Base-by-base conservation (phyloP, 1,139 yeast genomes). In the Suhomyces bokatorum region DNA sequence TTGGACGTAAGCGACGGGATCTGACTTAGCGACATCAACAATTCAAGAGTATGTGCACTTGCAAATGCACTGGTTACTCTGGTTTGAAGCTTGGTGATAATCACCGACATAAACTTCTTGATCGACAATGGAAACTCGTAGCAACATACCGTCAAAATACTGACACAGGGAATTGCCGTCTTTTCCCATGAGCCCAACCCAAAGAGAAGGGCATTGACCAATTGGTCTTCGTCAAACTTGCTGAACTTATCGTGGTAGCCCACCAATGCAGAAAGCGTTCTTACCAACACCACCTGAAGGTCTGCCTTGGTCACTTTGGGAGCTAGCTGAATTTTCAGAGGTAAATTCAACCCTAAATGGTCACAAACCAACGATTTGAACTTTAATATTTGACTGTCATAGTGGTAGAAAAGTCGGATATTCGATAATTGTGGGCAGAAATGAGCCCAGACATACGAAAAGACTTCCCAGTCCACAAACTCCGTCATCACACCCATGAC, bases 141-240 rank as follows among this genome's bases (percentile, higher is more conserved):
- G 60, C 95, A 87, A 52, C 95, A 85, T 1, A 87, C 77, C 0
- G 87, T 81, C 48, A 89, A 68, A 26, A 85, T 83, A 55, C 88
- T 90, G 39, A 89, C 78, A 55, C 90, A 81, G 1, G 95, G 90
- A 30, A 85, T 79, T 0, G 91, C 88, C 0, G 95, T 81, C 51
- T 79, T 80, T 49, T 87, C 91, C 86, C 93, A 85, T 3, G 90
- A 82, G 3, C 81, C 77, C 43, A 88, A 66, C 0, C 90, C 89
- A 40, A 74, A 68, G 10, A 85, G 73, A 33, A 87, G 71, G 0
- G 91, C 75, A 50, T 77, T 77, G 8, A 89, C 80, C 34, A 89
- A 73, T 46, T 77, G 81, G 57, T 88, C 95, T 49, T 85, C 83
- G 40, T 86, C 93, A 14, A 68, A 64, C 51, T 82, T 82, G 4